These are phyloP conservation scores for Hyaloperonospora brassicae DNA, from an alignment of 352 stramenopile species.

Conservation along the genomic window DNA sequence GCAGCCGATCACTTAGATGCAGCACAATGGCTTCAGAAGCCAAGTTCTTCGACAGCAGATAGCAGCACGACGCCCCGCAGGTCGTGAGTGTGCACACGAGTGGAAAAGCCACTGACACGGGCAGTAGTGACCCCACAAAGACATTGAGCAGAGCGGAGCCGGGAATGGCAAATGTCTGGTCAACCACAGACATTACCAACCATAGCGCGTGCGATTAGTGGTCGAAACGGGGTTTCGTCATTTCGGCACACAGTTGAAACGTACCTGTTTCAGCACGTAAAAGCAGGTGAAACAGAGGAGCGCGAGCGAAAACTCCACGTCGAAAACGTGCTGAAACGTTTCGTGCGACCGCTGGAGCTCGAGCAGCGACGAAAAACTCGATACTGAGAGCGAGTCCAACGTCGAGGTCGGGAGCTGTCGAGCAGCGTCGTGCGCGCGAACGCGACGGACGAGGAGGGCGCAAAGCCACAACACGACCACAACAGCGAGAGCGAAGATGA, in stretches of 20 bases:
- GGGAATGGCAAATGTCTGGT: constrained; percentile 75
- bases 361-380: constrained; percentile 52
- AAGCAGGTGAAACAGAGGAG: constrained; percentile 57
- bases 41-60: constrained; percentile 55
- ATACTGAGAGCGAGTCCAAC: constrained; percentile 45
- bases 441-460: constrained; percentile 33
- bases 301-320: constrained; percentile 53
- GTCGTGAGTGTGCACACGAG: constrained; percentile 57
- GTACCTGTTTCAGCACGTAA: constrained; percentile 79
- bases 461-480: constrained; percentile 32
- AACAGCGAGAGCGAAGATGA: constrained; percentile 37
- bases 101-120: constrained; percentile 55
- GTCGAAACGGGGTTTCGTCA: neutral
- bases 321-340: constrained; percentile 51
- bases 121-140: constrained; percentile 59
- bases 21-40: constrained; percentile 51
- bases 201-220: neutral
- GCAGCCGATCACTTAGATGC: constrained; percentile 47
- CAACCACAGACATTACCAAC: neutral
- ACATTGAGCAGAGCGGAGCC: constrained; percentile 70
- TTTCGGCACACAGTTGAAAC: neutral
- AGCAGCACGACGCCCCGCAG: constrained; percentile 65
- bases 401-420: constrained; percentile 34
- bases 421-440: constrained; percentile 38
- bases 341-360: constrained; percentile 55